Conservation (phyloP, 192 early-diverging fungal species). For the Coemansia aciculifera region DNA sequence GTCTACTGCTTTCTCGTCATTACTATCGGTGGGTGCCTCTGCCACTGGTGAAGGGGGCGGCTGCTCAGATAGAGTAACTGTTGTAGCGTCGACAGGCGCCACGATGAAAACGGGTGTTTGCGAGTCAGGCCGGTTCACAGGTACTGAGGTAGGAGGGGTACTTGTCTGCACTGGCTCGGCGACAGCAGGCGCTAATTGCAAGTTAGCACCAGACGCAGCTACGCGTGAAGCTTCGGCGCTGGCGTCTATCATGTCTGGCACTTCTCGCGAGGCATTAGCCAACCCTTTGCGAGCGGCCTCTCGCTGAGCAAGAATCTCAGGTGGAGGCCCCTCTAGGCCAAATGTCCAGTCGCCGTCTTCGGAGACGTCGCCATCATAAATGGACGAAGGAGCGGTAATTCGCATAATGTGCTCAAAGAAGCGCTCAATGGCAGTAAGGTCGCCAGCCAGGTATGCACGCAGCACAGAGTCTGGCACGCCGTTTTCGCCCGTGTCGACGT, state of each 20-base stretch:
- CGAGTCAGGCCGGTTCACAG: background rate
- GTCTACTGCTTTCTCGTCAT: background rate
- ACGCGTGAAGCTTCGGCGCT: constrained; percentile 33
- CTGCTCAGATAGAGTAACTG: background rate
- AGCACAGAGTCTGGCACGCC: constrained; percentile 51
- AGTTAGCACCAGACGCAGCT: constrained; percentile 1
- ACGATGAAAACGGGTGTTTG: background rate
- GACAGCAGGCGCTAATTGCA: background rate
- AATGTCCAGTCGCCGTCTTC: constrained; percentile 55
- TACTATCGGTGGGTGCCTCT: background rate
- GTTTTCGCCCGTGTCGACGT: constrained; percentile 31
- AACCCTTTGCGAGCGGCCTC: constrained; percentile 14
- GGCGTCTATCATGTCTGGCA: constrained; percentile 39
- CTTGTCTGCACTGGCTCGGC: background rate
- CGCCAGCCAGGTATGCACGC: constrained; percentile 47
- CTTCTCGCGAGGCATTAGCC: constrained; percentile 20
- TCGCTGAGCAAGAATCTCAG: constrained; percentile 27
- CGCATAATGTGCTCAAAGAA: constrained; percentile 54
- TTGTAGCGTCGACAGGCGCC: background rate
- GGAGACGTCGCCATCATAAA: constrained; percentile 37
- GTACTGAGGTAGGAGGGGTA: background rate
- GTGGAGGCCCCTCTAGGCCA: constrained; percentile 45
- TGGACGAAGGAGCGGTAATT: constrained; percentile 36
- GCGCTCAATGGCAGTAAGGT: constrained; percentile 45
- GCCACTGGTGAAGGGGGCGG: background rate